Evolutionary conservation across 495 filamentous ascomycete species (phyloP), one percentile per base, ranked within the genome.

Genomic region (Xylaria acuta): DNA sequence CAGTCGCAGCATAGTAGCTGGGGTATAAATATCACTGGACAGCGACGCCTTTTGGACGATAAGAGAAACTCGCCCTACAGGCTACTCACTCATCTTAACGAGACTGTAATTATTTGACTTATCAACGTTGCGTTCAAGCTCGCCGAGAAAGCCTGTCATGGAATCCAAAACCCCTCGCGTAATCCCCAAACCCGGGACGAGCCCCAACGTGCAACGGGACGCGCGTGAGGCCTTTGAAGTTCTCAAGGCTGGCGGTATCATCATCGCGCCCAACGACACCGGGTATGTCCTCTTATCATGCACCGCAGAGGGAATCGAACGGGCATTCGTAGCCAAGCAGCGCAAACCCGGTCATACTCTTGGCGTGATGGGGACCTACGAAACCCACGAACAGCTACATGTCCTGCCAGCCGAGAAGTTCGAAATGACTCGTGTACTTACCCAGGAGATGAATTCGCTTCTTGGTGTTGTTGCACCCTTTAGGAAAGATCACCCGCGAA

Each of bases 261-360:
- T 69, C 41, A 74, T 75, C 49, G 32, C 70, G 8, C 77, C 73
- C 12, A 78, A 74, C 6, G 77, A 79, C 32, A 73, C 79, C 8
- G 78, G 78, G 32, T 80, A 80, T 56, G 77, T 59, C 34, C 34
- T 80, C 27, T 70, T 80, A 71, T 69, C 75, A 7, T 60, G 70
- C 16, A 67, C 62, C 41, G 36, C 41, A 9, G 73, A 71, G 41
- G 76, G 59, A 1, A 76, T 79, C 41, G 60, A 76, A 49, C 63
- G 67, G 36, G 72, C 72, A 3, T 76, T 79, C 56, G 41, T 53
- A 12, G 77, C 78, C 12, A 80, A 80, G 51, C 18, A 59, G 25
- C 78, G 77, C 62, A 72, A 64, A n/a, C 64, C 65, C 18, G 77
- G 74, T 16, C 75, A 80, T 32, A 64, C 56, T 9, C 43, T 67